Conservation (phyloP, 2,329 filamentous ascomycete species). For the Botrytis elliptica region DNA sequence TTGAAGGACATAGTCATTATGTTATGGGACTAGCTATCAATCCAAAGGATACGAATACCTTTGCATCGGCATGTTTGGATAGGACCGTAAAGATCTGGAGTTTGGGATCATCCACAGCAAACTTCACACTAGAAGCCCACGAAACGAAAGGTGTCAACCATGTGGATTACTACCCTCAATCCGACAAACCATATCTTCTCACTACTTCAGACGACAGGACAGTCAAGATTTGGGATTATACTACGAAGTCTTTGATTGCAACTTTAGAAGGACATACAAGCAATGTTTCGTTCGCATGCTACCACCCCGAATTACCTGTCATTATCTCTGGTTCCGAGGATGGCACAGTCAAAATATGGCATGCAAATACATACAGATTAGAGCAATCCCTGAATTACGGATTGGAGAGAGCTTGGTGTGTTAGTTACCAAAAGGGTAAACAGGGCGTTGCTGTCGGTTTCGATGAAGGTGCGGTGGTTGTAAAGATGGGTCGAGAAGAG, state of each 20-base stretch:
- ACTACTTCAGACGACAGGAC: slow-evolving; percentile 96
- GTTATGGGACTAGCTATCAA: slow-evolving; percentile 97
- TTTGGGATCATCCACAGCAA: slow-evolving; percentile 86
- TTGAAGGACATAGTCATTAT: slow-evolving; percentile 94
- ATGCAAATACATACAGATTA: slow-evolving; percentile 93
- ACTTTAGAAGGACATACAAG: slow-evolving; percentile 96
- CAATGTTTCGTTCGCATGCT: slow-evolving; percentile 97
- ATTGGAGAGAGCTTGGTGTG: slow-evolving; percentile 95
- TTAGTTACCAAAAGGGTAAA: slow-evolving; percentile 90
- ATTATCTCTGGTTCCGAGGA: slow-evolving; percentile 98
- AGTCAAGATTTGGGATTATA: slow-evolving; percentile 99
- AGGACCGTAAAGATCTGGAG: slow-evolving; percentile 98
- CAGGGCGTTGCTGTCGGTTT: slow-evolving; percentile 95
- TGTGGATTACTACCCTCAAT: slow-evolving; percentile 82
- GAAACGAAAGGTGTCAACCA: slow-evolving; percentile 98
- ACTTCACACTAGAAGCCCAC: slow-evolving; percentile 95
- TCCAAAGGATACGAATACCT: slow-evolving; percentile 91
- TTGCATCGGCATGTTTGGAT: slow-evolving; percentile 92
- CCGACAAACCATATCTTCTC: slow-evolving; percentile 80
- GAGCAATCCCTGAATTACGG: slow-evolving; percentile 97
- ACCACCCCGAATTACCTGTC: slow-evolving; percentile 93
- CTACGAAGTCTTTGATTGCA: slow-evolving; percentile 93
- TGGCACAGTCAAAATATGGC: slow-evolving; percentile 97
- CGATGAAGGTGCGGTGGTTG: slow-evolving; percentile 94
- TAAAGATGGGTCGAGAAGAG: slow-evolving; percentile 96